Evolutionary conservation across 73 alveolate genomes (phyloP).

Genomic region (Halteria grandinella): DNA sequence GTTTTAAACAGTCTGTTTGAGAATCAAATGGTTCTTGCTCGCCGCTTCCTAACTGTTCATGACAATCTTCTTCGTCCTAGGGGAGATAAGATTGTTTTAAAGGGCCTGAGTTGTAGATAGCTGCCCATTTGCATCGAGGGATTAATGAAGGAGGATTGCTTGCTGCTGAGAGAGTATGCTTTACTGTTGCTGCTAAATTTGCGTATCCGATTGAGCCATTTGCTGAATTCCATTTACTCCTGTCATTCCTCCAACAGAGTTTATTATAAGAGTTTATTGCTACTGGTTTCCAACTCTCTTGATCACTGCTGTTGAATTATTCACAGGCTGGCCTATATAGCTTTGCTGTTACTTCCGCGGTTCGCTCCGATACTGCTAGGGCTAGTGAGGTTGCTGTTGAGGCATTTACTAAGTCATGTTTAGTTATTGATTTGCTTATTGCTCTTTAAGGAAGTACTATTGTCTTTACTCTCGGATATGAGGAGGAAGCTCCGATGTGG

Average conservation of each 20-base stretch:
- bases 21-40: neutral
- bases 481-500: constrained; percentile 56
- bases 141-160: no score
- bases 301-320: neutral
- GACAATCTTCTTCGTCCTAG: constrained; percentile 32
- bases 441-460: constrained; percentile 19
- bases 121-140: no score
- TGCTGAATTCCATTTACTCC: neutral
- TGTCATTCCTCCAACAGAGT: neutral
- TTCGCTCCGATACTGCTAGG: constrained; percentile 25
- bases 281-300: neutral
- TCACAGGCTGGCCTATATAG: no score
- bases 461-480: constrained; percentile 34
- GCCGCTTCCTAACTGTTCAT: neutral
- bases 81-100: constrained; percentile 26
- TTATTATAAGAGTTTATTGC: neutral
- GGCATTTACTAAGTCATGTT: neutral
- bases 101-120: no score
- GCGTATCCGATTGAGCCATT: neutral
- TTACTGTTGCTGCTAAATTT: neutral
- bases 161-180: no score
- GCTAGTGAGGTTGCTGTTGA: neutral
- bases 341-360: constrained; percentile 22
- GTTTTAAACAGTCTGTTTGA: neutral
- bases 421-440: neutral